Evolutionary conservation across 2,329 filamentous ascomycete genomes (phyloP).

Genomic region (Colletotrichum chrysophilum): DNA sequence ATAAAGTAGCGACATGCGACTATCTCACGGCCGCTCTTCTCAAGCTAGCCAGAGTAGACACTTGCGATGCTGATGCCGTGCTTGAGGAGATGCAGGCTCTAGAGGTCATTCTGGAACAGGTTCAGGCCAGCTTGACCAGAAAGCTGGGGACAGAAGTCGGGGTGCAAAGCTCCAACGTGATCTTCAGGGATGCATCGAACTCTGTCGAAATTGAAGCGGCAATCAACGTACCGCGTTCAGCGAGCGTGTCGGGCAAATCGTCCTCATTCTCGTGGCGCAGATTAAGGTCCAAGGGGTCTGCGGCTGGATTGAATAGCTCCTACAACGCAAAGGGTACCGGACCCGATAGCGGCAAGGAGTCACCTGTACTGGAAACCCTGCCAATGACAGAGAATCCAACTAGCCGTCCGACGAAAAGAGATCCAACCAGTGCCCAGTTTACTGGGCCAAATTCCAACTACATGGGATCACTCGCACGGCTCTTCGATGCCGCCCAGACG

Average conservation of each 20-base stretch:
- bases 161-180: constrained; percentile 70
- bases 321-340: constrained; percentile 44
- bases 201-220: constrained; percentile 50
- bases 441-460: constrained; percentile 87
- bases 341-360: constrained; percentile 55
- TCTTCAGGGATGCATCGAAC: constrained; percentile 75
- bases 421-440: constrained; percentile 72
- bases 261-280: constrained; percentile 88
- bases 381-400: constrained; percentile 75
- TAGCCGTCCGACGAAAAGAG: constrained; percentile 73
- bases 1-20: constrained; percentile 93
- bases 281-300: constrained; percentile 87
- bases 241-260: constrained; percentile 73
- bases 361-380: constrained; percentile 70
- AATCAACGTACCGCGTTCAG: constrained; percentile 53
- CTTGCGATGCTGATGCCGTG: constrained; percentile 87
- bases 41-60: constrained; percentile 84
- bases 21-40: constrained; percentile 86
- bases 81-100: constrained; percentile 93
- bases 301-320: constrained; percentile 58
- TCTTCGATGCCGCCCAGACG: constrained; percentile 93
- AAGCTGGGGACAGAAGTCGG: constrained; percentile 95
- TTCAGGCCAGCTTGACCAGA: constrained; percentile 76
- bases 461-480: constrained; percentile 85
- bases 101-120: constrained; percentile 85